Evolutionary conservation across 2,329 filamentous ascomycete species (phyloP), one percentile per base, ranked within the genome.

Genomic region (Zarea fungicola): DNA sequence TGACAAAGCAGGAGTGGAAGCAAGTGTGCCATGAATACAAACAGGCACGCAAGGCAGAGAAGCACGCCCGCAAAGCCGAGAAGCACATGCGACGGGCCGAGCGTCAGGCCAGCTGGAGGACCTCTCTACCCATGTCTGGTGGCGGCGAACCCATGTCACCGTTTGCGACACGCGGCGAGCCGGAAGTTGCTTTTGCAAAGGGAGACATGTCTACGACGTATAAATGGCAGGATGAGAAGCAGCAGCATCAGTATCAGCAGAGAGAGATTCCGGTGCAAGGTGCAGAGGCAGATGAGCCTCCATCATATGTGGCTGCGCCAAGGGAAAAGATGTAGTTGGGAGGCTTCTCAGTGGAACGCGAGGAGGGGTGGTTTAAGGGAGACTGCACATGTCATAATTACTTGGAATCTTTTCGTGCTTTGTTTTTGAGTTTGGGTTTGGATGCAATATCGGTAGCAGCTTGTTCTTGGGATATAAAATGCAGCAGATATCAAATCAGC

Each of bases 21-120:
- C 44, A 48, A 36, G 26, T 48, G 44, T 48, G 44, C 23, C 26
- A 21, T 16, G 44, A 48, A 21, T 36, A 40, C 44, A 48, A 48
- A 21, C 44, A 41, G 44, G 44, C 44, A 9, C 18, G 29, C 25
- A 48, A 41, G 36, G 36, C 44, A 10, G 44, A 39, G 26, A 47
- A 47, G 35, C 44, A 40, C 14, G 44, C 44, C 3, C 44, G 28
- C 26, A 47, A 26, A 21, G 44, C 35, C 6, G 44, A 48, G 11
- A 34, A 25, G 28, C 28, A 40, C 10, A 31, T 31, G 43, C 34
- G 25, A 7, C 42, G 41, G 28, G 41, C 41, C 29, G 29, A 44
- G 23, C 42, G 28, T 19, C 40, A 31, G n/a, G 11, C 26, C 36
- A 10, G 44, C 35, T 31, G 35, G 35, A 40, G 44, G 14, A 32